These are phyloP conservation scores for Rhododendron kiyosumense DNA, from an alignment of 148 eudicot genomes.

Conservation along the genomic window DNA sequence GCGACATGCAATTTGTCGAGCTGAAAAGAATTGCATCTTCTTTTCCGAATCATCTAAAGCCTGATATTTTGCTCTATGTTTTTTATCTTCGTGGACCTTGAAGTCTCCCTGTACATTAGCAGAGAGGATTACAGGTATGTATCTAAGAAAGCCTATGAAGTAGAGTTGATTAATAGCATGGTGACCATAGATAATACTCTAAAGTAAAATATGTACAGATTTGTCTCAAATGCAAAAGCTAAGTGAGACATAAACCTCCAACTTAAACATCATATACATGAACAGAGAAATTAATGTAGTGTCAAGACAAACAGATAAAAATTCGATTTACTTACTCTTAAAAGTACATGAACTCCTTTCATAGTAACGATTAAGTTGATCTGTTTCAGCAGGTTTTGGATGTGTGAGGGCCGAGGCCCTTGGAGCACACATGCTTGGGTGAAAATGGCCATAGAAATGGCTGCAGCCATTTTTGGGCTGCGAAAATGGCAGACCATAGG, in stretches of 20 bases:
- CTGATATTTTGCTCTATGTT: conserved; percentile 79
- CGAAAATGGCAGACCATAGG: neutral
- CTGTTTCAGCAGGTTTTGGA: neutral
- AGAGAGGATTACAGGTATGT: neutral
- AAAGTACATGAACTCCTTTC: neutral
- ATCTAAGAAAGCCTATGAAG: neutral
- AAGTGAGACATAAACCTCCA: neutral
- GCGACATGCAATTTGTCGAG: conserved; percentile 96
- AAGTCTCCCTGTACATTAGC: conserved; percentile 64
- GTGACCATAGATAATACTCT: neutral
- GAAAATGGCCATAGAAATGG: neutral
- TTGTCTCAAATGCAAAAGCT: neutral
- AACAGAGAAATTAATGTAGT: neutral
- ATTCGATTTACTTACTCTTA: neutral
- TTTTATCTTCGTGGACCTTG: conserved; percentile 73
- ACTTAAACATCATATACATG: neutral
- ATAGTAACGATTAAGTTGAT: neutral
- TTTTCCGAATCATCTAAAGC: conserved; percentile 54
- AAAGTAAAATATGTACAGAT: neutral
- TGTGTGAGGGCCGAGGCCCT: neutral
- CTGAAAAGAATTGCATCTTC: conserved; percentile 83
- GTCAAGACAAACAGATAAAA: neutral
- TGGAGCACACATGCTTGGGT: neutral
- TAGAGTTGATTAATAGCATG: neutral
- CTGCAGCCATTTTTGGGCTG: neutral